Base-by-base conservation (phyloP, 2,329 filamentous ascomycete species). In the Thelonectria blattea region DNA sequence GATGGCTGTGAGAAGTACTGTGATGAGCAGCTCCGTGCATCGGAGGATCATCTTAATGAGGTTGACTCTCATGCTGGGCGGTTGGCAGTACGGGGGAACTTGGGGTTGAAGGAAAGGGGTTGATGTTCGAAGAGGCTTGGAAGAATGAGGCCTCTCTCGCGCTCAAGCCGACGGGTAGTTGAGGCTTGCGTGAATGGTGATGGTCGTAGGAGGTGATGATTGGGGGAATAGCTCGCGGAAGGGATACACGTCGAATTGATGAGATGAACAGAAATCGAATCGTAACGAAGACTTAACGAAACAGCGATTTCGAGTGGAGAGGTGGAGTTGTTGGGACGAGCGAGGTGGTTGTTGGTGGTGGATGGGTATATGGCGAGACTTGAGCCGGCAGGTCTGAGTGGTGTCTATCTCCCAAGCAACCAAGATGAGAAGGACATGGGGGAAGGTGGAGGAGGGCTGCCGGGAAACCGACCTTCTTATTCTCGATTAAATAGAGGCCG, bases 1-100 rank as follows among this genome's bases (percentile, higher is more conserved):
- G 58, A 87, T 80, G 34, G 80, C 84, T 2, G 84, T 85, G 56
- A 82, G 74, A 65, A 87, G 75, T 43, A 87, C 69, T 30, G 81
- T 79, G 72, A 81, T 81, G 63, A 87, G 71, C 55, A 87, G 73
- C 72, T 85, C 82, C 60, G 79, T 60, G 56, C 71, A 69, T 67
- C 85, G 83, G 67, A 86, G 70, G 66, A 79, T 70, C 60, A 79
- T 73, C 63, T 79, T 79, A 68, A 84, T 70, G 64, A 82, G 68
- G 63, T 72, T 73, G 34, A 72, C 68, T 67, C 75, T 72, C 65
- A 68, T 72, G 61, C 39, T 71, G 62, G 68, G 61, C 61, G 51
- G 58, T 49, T 42, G 46, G 51, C 34, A 47, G 55, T 53, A 42
- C 50, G 24, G 52, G 41, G 49, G 49, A 54, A 32, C 52, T 46